phyloP scores from a whole-genome alignment of 352 stramenopile genomes.

The Pythium brachiatum region DNA sequence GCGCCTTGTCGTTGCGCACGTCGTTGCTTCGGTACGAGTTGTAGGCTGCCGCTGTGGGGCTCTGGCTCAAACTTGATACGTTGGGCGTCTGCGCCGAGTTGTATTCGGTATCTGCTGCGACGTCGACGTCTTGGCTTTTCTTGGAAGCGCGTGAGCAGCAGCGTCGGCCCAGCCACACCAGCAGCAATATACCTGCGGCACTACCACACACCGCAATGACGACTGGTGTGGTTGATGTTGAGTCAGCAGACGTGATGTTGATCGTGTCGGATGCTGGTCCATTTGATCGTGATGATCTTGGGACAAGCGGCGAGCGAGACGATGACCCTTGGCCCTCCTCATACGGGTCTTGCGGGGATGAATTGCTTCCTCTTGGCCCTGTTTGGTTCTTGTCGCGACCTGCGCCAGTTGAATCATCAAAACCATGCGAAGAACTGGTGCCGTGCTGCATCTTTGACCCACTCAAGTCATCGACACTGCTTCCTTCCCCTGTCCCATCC shows the following conservation, averaged over 20 bases:
- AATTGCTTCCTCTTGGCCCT: not conserved
- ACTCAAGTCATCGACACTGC: not conserved
- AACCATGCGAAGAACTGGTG: not conserved
- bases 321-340: not conserved
- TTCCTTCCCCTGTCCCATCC: not conserved
- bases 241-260: not conserved
- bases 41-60: not conserved
- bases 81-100: not conserved
- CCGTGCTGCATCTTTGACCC: not conserved
- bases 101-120: not conserved
- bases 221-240: not conserved
- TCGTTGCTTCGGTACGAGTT: slow-evolving; percentile 1
- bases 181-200: not conserved
- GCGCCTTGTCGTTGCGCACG: not conserved
- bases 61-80: not conserved
- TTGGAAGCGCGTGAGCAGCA: not conserved
- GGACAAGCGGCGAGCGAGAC: not conserved
- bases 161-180: not conserved
- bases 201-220: not conserved
- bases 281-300: not conserved
- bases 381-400: not conserved
- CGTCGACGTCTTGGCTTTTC: not conserved
- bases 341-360: not conserved
- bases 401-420: not conserved
- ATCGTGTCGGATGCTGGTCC: not conserved